A percentile compares a stretch with the other conserved stretches of the same genome.
These are phyloP conservation scores for Eucalyptus albens DNA, from an alignment of 345 rosid genomes.

Conservation along the genomic window DNA sequence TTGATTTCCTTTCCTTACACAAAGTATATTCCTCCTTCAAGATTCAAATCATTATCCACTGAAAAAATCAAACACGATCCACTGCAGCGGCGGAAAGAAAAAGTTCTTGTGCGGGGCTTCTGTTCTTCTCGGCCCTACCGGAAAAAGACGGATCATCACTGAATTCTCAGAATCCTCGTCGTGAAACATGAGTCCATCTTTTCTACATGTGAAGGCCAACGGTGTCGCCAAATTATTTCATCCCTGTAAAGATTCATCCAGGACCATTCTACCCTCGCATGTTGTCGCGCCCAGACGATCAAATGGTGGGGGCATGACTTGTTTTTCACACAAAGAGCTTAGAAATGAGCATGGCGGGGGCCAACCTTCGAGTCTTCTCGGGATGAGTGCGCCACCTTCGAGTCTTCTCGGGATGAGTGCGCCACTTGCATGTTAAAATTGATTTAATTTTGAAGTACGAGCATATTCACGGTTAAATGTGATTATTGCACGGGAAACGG, in stretches of 20 bases:
- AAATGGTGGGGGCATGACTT: neutral
- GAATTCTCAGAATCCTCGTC: neutral
- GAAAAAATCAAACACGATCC: neutral
- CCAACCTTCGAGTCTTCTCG: neutral
- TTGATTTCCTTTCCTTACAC: neutral
- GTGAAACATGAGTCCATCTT: neutral
- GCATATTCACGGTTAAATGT: neutral
- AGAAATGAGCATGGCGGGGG: neutral
- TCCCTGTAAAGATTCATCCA: neutral
- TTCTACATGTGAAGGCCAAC: neutral
- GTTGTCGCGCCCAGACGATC: neutral
- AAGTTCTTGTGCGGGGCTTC: neutral
- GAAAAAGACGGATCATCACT: neutral
- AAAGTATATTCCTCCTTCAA: neutral
- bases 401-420: neutral
- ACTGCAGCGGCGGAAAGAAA: neutral
- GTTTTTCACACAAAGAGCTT: neutral
- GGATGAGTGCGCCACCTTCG: neutral
- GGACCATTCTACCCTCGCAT: neutral
- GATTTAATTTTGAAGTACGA: neutral
- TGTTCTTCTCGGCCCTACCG: neutral
- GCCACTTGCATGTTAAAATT: neutral
- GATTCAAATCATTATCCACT: neutral
- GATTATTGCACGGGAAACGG: neutral
- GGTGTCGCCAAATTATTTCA: neutral